Evolutionary conservation across 805 yeast genomes (phyloP), one percentile per base, ranked within the genome.

Genomic region (Monosporozyma solicola): DNA sequence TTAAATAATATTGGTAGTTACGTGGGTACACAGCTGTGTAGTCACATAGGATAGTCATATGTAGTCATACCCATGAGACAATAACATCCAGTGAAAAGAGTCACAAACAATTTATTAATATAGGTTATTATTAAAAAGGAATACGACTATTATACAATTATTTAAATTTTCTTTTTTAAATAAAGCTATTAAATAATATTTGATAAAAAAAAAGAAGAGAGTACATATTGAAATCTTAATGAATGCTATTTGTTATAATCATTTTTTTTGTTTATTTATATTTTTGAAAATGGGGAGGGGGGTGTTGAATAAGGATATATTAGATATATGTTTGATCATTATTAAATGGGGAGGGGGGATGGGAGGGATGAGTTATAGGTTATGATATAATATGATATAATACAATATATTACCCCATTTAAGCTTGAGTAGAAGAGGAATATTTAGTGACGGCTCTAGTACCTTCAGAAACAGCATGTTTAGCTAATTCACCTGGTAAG

Each of bases 391-490:
- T 50, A 20, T 20, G 47, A 33, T 37, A n/a, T 37, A 11, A 32
- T 50, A 31, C 48, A 45, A 20, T 51, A 35, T 51, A 43, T 53
- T 51, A 39, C 49, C 31, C 44, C 47, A 55, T 52, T 66, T 65
- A 72, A 65, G 75, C 76, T 61, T 67, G 70, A 61, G 74, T 67
- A 50, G 76, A 70, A 70, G 96, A 85, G 68, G 96, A 85, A 83
- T 88, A 89, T 80, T 89, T 89, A 75, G 96, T 87, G 68, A 89
- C 96, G 74, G 97, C 95, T 83, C 96, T 87, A 65, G 96, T 89
- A 82, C 97, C 97, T 80, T 91, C 98, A 67, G 96, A 86, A 67
- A 90, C 96, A 70, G 97, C 97, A 78, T 91, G 97, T 82, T 90
- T 90, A 65, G 97, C 96, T 73, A 91, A 82, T 80, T 91, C 97